Percentiles rank a stretch among this genome's conserved stretches.
These are phyloP conservation scores for Torulaspora indica DNA, from an alignment of 805 yeast species.

Conservation along the genomic window DNA sequence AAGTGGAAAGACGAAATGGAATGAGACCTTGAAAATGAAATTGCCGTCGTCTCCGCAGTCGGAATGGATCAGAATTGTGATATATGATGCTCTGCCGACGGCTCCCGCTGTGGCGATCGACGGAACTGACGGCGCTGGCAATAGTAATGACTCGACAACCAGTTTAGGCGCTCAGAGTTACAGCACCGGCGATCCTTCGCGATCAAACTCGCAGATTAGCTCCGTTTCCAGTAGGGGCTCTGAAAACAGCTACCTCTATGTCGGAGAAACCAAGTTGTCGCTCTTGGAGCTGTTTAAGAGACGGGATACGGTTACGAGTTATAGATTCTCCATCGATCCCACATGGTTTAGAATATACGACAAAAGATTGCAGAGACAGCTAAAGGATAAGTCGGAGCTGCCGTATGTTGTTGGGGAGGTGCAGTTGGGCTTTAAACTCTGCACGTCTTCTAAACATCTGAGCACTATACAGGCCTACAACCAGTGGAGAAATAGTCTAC, in stretches of 20 bases:
- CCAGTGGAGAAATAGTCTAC: conserved; percentile 21
- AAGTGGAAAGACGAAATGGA: conserved; percentile 26
- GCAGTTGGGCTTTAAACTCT: conserved; percentile 22
- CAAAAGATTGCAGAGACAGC: conserved; percentile 15
- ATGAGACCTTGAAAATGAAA: conserved; percentile 27
- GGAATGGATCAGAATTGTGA: conserved; percentile 28
- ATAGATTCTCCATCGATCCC: conserved; percentile 18
- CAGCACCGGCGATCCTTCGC: background rate
- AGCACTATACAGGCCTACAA: conserved; percentile 23
- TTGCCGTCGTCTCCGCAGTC: conserved; percentile 28
- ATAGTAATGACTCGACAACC: background rate
- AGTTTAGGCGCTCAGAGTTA: conserved; percentile 2
- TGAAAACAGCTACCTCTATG: conserved; percentile 23
- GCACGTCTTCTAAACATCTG: conserved; percentile 16
- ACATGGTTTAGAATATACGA: conserved; percentile 31
- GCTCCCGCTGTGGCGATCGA: conserved; percentile 7
- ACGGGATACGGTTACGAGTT: conserved; percentile 17
- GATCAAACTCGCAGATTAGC: background rate
- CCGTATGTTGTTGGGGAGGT: conserved; percentile 26
- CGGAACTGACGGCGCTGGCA: conserved; percentile 1
- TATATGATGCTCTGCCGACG: conserved; percentile 29
- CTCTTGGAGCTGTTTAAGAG: conserved; percentile 27
- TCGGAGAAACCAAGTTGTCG: conserved; percentile 33
- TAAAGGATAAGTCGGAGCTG: conserved; percentile 8
- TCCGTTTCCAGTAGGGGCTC: conserved; percentile 1